Evolutionary conservation across 1,284 basidiomycete genomes (phyloP).

Genomic region (Moesziomyces sp.): DNA sequence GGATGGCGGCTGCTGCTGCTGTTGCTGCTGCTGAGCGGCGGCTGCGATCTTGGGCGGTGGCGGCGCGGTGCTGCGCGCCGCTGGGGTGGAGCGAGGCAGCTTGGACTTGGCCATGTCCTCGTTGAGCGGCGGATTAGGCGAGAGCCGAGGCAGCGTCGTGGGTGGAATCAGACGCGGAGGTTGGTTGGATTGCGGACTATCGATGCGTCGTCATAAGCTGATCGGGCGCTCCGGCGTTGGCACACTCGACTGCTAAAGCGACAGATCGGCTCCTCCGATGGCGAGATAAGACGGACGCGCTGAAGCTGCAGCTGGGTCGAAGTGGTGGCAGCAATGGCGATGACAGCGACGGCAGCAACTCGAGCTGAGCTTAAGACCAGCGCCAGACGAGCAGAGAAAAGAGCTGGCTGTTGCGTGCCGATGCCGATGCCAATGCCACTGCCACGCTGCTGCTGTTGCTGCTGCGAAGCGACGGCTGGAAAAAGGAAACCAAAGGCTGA

Average conservation of each 20-base stretch:
- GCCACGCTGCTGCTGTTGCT: background rate
- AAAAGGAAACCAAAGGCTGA: background rate
- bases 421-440: background rate
- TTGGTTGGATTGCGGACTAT: background rate
- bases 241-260: background rate
- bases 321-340: background rate
- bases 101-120: conserved; percentile 51
- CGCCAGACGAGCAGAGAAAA: background rate
- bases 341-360: too few species aligned
- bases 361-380: too few species aligned
- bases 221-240: background rate
- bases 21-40: conserved; percentile 42
- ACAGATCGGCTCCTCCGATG: background rate
- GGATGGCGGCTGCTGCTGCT: conserved; percentile 23
- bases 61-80: conserved; percentile 33
- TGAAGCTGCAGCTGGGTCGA: background rate
- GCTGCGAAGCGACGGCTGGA: background rate
- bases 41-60: conserved; percentile 47
- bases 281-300: background rate
- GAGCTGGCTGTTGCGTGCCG: background rate
- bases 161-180: background rate
- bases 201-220: background rate
- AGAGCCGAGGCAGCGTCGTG: background rate
- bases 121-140: conserved; percentile 15
- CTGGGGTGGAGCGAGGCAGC: conserved; percentile 47